Evolutionary conservation across 345 rosid genomes (phyloP).

Genomic region (Trapa incisa): DNA sequence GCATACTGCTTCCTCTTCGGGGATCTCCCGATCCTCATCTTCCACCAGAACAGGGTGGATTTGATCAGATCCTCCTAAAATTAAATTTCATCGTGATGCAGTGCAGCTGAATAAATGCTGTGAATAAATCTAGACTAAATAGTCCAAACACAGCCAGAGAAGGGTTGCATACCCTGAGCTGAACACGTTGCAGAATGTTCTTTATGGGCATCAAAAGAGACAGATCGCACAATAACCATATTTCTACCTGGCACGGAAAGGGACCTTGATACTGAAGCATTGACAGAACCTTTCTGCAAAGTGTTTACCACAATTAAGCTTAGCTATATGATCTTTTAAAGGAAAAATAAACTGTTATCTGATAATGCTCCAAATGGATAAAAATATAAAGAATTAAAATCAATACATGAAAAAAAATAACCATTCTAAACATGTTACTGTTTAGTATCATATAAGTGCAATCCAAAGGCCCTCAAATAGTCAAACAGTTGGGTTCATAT

Average conservation of each 20-base stretch:
- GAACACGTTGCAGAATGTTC: slow-evolving; percentile 25
- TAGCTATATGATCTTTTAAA: too few relatives aligned
- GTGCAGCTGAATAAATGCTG: neutral
- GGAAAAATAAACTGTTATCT: neutral
- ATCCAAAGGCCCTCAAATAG: neutral
- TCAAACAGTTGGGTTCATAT: neutral
- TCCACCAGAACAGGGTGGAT: slow-evolving; percentile 36
- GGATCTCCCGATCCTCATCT: slow-evolving; percentile 75
- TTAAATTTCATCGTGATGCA: neutral
- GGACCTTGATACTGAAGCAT: slow-evolving; percentile 58
- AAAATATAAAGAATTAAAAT: neutral
- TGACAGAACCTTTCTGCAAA: slow-evolving; percentile 44
- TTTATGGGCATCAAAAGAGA: slow-evolving; percentile 44
- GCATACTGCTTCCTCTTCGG: slow-evolving; percentile 95
- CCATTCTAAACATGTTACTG: neutral
- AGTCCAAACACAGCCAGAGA: neutral
- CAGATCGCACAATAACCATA: slow-evolving; percentile 63
- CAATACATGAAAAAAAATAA: neutral
- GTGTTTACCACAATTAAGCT: slow-evolving; percentile 10
- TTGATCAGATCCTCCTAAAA: slow-evolving; percentile 39
- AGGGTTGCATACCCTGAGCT: slow-evolving; percentile 29
- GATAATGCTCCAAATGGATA: neutral
- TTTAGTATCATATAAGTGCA: neutral
- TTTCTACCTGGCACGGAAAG: slow-evolving; percentile 60
- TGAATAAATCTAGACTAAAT: neutral